Percentiles rank a stretch among this genome's conserved stretches.
Conservation (phyloP, 202 grass and related monocot species). For the Carex arenaria region DNA sequence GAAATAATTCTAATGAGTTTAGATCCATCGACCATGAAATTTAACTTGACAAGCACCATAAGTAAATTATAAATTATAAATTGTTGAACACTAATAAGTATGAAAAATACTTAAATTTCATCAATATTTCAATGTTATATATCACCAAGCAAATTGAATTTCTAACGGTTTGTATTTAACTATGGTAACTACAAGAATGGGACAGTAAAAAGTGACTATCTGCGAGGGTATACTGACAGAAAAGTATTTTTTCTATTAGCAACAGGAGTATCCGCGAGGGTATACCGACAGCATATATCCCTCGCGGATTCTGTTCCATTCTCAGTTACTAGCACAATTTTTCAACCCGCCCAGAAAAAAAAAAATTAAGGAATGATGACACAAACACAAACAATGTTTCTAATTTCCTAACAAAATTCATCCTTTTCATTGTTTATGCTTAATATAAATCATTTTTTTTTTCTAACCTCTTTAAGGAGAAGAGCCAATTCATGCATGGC, state of each 20-base stretch:
- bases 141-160: neutral
- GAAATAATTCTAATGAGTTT: neutral
- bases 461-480: constrained; percentile 51
- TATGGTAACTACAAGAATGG: no score
- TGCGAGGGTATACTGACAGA: no score
- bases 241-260: no score
- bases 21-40: neutral
- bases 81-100: neutral
- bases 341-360: no score
- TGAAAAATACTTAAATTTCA: neutral
- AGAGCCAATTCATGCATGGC: constrained; percentile 90
- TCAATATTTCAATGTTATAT: neutral
- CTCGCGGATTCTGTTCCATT: no score
- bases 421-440: neutral
- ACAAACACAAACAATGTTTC: neutral
- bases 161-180: neutral
- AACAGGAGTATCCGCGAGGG: no score
- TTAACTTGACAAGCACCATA: neutral
- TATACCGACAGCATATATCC: no score
- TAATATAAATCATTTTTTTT: neutral
- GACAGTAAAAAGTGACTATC: no score
- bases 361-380: no score
- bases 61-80: neutral
- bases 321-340: no score
- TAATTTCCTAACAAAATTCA: neutral